Conservation (phyloP, 805 yeast genomes). For the Komagataella pseudopastoris region DNA sequence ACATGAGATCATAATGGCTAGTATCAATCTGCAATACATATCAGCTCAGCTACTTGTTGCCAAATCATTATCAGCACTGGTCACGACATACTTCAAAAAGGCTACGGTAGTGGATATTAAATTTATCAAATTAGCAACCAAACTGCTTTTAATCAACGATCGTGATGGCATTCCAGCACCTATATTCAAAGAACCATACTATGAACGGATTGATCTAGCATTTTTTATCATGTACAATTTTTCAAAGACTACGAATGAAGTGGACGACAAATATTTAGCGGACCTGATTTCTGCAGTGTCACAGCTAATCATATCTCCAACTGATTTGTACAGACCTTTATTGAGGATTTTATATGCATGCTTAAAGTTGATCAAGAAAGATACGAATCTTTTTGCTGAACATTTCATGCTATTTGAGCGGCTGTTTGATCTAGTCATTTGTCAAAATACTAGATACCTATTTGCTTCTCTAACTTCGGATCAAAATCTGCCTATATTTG, state of each 20-base stretch:
- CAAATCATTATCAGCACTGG: conserved; percentile 65
- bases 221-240: conserved; percentile 31
- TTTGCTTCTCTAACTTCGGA: conserved; percentile 10
- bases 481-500: conserved; percentile 13
- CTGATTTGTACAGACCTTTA: conserved; percentile 41
- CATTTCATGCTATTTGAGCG: conserved; percentile 38
- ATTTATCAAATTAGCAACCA: conserved; percentile 24
- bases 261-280: conserved; percentile 21
- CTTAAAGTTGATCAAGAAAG: conserved; percentile 27
- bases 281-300: conserved; percentile 28
- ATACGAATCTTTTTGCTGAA: conserved; percentile 26
- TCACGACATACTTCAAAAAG: conserved; percentile 50
- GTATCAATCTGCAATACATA: conserved; percentile 48
- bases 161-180: conserved; percentile 37
- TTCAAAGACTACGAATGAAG: conserved; percentile 12
- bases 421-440: conserved; percentile 48
- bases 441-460: conserved; percentile 36
- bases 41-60: conserved; percentile 58
- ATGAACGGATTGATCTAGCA: conserved; percentile 54
- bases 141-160: conserved; percentile 36
- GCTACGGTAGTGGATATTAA: conserved; percentile 27
- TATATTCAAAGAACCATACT: conserved; percentile 34
- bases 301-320: conserved; percentile 32
- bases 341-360: conserved; percentile 41
- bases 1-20: conserved; percentile 38